phyloP scores from a whole-genome alignment of 225 moss, liverwort and hornwort species.

The Pleurozium schreberi region DNA sequence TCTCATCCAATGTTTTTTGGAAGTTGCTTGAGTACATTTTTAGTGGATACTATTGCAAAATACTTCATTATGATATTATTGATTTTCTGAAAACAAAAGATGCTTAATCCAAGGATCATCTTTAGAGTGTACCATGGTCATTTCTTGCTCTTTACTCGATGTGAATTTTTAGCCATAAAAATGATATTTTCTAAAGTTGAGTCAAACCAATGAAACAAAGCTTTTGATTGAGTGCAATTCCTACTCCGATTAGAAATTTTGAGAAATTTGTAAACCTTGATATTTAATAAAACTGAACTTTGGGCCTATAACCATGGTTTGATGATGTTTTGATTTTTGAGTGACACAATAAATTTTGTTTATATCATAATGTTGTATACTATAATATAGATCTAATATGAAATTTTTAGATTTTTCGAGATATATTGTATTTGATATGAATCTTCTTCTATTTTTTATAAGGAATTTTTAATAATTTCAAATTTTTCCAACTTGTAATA shows the following conservation, averaged over 20 bases:
- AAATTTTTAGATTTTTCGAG: not conserved
- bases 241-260: not conserved
- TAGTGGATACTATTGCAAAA: not conserved
- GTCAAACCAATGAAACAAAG: not conserved
- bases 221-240: no score
- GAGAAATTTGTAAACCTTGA: not conserved
- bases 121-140: not conserved
- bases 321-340: not conserved
- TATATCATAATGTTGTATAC: not conserved
- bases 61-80: not conserved
- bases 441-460: not conserved
- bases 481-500: not conserved
- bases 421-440: not conserved
- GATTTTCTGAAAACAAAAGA: not conserved
- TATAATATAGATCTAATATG: not conserved
- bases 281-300: not conserved
- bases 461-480: not conserved
- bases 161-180: not conserved
- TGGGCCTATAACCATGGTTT: not conserved
- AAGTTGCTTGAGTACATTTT: not conserved
- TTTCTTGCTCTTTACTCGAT: not conserved
- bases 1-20: fast-evolving
- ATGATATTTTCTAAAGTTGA: not conserved
- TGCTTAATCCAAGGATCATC: not conserved
- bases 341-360: not conserved